Evolutionary conservation across 192 early-diverging fungal genomes (phyloP), one percentile per base, ranked within the genome.

Genomic region (Backusella liffmaniae): DNA sequence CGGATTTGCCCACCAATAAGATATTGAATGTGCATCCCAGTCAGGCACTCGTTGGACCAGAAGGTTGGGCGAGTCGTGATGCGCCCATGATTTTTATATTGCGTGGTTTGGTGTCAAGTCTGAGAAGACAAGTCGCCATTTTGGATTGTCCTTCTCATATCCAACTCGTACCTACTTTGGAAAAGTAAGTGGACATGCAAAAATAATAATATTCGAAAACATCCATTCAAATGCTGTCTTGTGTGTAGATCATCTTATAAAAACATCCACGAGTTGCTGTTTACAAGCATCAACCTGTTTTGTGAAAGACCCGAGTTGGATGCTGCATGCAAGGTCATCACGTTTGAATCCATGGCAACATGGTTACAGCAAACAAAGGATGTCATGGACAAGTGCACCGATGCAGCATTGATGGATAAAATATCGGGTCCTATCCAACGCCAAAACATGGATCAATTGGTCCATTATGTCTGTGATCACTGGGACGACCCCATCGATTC

Each of bases 401-500:
- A 44, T 21, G 53, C 72, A n/a, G 69, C 68, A 13, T 69, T 67
- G 26, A 79, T 79, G 21, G 26, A 56, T 6, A 77, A 75, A 4
- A 74, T 82, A 3, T 30, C 69, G 0, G 70, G 74, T 8, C 79
- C 81, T 39, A 72, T 85, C 34, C 56, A 75, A 2, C 78, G 75
- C 68, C 26, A 83, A 51, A 69, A 83, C 32, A 83, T 88, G 69
- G 89, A 93, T 46, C 78, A 82, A 29, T 79, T 94, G 29, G 89
- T 95, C 72, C 90, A 85, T 5, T 92, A 93, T 73, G 88, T 96
- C 49, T 91, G 90, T 79, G 88, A 91, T 73, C 89, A 91, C 73
- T 97, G 95, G 94, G 94, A 97, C 73, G 95, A 97, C 77, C 94
- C 93, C 6, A 80, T 94, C 7, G 94, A 97, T 53, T 84, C 92